Conservation (phyloP, 768 basidiomycete genomes). For the Suillus paluster region DNA sequence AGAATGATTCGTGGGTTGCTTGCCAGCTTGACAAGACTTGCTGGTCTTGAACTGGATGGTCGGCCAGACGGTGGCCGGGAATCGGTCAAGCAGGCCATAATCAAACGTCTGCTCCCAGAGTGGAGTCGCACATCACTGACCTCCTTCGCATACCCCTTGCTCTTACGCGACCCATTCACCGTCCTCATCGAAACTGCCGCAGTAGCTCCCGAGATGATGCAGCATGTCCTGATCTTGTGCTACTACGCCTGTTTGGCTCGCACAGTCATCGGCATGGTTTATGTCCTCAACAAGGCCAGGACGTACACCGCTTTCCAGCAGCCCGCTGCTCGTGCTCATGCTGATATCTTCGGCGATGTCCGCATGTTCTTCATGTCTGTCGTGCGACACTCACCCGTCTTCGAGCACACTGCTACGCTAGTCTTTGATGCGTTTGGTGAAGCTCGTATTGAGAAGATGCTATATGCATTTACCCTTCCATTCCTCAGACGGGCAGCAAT, state of each 20-base stretch:
- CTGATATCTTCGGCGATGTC: slow-evolving; percentile 81
- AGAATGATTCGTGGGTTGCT: slow-evolving; percentile 81
- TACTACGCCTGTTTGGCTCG: slow-evolving; percentile 93
- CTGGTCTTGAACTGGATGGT: slow-evolving; percentile 68
- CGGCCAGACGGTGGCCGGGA: slow-evolving; percentile 77
- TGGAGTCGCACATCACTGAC: slow-evolving; percentile 88
- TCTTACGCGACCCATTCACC: slow-evolving; percentile 89
- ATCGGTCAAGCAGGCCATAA: slow-evolving; percentile 80
- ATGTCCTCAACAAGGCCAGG: slow-evolving; percentile 74
- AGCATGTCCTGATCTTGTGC: slow-evolving; percentile 83
- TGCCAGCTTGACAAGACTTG: slow-evolving; percentile 67
- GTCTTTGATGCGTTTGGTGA: slow-evolving; percentile 84
- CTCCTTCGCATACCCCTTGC: slow-evolving; percentile 82
- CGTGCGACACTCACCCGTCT: slow-evolving; percentile 85
- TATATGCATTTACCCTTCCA: slow-evolving; percentile 88
- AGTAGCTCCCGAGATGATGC: slow-evolving; percentile 86
- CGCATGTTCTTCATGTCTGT: slow-evolving; percentile 92
- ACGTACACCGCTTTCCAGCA: slow-evolving; percentile 51
- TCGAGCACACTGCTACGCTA: slow-evolving; percentile 82
- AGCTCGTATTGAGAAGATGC: slow-evolving; percentile 79
- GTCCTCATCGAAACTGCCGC: slow-evolving; percentile 90
- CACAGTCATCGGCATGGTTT: slow-evolving; percentile 84
- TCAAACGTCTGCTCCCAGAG: slow-evolving; percentile 89
- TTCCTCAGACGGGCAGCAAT: slow-evolving; percentile 91
- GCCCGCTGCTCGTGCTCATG: slow-evolving; percentile 53